Conservation (phyloP, 192 early-diverging fungal species). For the Kickxella alabastrina region DNA sequence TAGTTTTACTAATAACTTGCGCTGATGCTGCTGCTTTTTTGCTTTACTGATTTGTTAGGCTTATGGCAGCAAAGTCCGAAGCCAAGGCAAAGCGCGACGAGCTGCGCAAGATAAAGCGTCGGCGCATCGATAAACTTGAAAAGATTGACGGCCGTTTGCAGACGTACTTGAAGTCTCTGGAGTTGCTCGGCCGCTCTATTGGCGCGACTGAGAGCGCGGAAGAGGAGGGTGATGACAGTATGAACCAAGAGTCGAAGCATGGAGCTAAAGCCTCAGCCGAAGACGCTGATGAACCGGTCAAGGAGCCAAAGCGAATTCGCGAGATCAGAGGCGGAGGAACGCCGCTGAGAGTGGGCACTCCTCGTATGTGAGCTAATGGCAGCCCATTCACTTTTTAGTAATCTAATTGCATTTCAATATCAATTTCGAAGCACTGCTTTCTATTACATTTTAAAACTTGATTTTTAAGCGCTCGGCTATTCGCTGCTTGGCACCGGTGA, state of each 20-base stretch:
- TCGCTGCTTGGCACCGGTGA: slow-evolving; percentile 25
- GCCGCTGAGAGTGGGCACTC: slow-evolving; percentile 30
- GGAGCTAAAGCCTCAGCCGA: slow-evolving; percentile 3
- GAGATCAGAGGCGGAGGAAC: slow-evolving; percentile 20
- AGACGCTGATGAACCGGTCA: slow-evolving; percentile 16
- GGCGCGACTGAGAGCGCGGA: slow-evolving; percentile 2
- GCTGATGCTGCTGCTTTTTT: neutral
- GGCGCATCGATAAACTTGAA: slow-evolving; percentile 40
- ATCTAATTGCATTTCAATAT: neutral
- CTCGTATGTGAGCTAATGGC: slow-evolving; percentile 5
- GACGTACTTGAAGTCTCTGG: slow-evolving; percentile 29
- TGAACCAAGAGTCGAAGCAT: neutral
- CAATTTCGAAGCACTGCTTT: no score
- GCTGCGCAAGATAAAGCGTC: slow-evolving; percentile 33
- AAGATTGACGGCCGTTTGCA: slow-evolving; percentile 38
- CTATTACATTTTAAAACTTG: slow-evolving; percentile 26
- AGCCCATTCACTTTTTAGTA: neutral
- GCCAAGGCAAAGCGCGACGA: slow-evolving; percentile 28
- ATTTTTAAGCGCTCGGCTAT: slow-evolving; percentile 47
- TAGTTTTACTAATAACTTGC: neutral
- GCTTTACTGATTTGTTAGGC: slow-evolving; percentile 5
- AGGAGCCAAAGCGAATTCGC: slow-evolving; percentile 15
- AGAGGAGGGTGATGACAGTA: slow-evolving; percentile 4
- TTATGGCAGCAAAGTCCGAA: slow-evolving; percentile 13
- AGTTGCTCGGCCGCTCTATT: slow-evolving; percentile 22